Percentiles rank a stretch among this genome's conserved stretches.
These are phyloP conservation scores for Mycena maculata DNA, from an alignment of 768 basidiomycete species.

Conservation along the genomic window DNA sequence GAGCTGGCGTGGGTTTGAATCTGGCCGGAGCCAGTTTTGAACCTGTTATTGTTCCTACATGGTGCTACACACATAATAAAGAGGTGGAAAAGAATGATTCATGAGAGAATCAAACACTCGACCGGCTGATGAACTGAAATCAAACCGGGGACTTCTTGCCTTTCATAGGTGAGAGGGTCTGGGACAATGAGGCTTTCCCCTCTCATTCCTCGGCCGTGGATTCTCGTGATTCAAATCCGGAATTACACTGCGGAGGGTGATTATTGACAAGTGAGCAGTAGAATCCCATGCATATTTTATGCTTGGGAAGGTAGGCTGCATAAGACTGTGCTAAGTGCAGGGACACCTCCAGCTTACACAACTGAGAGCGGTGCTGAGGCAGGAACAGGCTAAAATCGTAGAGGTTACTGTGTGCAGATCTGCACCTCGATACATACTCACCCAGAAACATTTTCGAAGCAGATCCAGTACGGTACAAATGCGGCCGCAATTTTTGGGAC, in stretches of 20 bases:
- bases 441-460: conserved; percentile 9
- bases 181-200: neutral
- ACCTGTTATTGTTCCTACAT: no score
- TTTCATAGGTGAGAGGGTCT: neutral
- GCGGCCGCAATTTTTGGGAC: neutral
- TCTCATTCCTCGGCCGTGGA: neutral
- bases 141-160: no score
- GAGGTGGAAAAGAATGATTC: no score
- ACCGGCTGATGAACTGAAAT: no score
- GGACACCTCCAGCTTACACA: neutral
- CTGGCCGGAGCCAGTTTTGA: no score
- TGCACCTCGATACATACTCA: neutral
- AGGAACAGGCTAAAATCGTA: neutral
- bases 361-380: neutral
- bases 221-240: neutral
- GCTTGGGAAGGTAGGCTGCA: neutral
- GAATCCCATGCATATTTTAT: neutral
- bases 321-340: neutral
- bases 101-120: no score
- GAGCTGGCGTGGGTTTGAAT: no score
- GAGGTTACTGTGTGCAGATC: neutral
- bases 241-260: neutral
- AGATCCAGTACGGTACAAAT: neutral
- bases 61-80: no score
- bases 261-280: neutral